Evolutionary conservation across 106 monocot genomes (phyloP).

Genomic region (Dendrobium huoshanense): DNA sequence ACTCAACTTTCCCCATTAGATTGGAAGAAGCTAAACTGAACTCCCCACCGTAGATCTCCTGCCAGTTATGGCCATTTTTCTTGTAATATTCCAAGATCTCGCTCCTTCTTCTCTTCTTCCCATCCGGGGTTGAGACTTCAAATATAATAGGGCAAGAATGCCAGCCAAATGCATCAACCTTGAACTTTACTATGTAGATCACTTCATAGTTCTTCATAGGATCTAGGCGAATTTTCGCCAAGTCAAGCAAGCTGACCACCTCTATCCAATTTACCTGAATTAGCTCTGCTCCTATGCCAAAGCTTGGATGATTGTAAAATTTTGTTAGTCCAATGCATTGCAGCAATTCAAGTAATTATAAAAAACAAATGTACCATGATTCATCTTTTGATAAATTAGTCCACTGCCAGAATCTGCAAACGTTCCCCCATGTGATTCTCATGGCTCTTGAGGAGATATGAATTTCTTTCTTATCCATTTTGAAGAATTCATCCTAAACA

Average conservation of each 20-base stretch:
- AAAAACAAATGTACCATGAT: neutral
- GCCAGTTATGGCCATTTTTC: neutral
- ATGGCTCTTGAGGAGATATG: no score
- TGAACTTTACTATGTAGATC: constrained; percentile 12
- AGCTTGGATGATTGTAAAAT: neutral
- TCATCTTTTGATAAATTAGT: no score
- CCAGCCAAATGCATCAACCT: constrained; percentile 15
- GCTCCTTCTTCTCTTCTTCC: constrained; percentile 2
- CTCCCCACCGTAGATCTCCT: constrained; percentile 9
- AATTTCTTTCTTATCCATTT: no score
- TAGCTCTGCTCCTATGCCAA: constrained; percentile 13
- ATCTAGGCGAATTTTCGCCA: neutral
- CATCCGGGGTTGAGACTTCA: neutral
- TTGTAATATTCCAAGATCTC: constrained; percentile 2
- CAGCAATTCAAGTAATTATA: neutral
- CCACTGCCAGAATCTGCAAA: no score
- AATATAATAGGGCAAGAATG: constrained; percentile 5
- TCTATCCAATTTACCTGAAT: constrained; percentile 16
- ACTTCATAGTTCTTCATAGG: constrained; percentile 1
- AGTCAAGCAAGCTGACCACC: neutral
- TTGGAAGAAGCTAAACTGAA: neutral
- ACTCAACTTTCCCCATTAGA: neutral
- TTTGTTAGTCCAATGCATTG: neutral
- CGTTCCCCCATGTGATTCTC: no score
- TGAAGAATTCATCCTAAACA: neutral